Conservation (phyloP, 768 basidiomycete species). For the Chalciporus sphaerocephalus region DNA sequence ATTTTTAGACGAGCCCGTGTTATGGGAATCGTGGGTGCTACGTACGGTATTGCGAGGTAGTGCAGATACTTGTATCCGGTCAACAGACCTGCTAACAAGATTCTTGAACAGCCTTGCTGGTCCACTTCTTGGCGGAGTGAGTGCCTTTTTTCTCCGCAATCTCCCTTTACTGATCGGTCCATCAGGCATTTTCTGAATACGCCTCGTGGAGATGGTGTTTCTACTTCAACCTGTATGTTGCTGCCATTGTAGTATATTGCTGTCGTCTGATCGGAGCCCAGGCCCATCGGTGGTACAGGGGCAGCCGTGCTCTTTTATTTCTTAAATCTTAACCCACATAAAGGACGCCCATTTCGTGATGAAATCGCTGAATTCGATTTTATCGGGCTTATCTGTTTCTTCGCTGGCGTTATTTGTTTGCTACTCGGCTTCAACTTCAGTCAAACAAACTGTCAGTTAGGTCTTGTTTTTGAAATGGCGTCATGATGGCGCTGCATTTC, state of each 20-base stretch:
- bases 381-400: slow-evolving; percentile 55
- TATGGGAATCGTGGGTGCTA: slow-evolving; percentile 65
- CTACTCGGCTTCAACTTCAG: slow-evolving; percentile 70
- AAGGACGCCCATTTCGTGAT: slow-evolving; percentile 50
- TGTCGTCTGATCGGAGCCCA: slow-evolving; percentile 21
- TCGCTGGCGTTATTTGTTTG: slow-evolving; percentile 60
- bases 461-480: neutral
- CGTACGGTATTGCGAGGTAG: slow-evolving; percentile 65
- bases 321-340: slow-evolving; percentile 70
- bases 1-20: slow-evolving; percentile 67
- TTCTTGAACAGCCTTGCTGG: slow-evolving; percentile 51
- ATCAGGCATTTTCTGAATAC: slow-evolving; percentile 64
- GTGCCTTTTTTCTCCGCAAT: slow-evolving; percentile 19
- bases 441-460: slow-evolving; percentile 58
- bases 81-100: neutral
- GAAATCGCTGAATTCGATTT: slow-evolving; percentile 68
- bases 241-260: neutral
- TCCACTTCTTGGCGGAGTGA: slow-evolving; percentile 78
- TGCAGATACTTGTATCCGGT: neutral
- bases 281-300: slow-evolving; percentile 68
- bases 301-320: slow-evolving; percentile 60
- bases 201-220: slow-evolving; percentile 83
- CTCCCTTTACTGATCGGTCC: neutral
- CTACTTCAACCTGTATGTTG: slow-evolving; percentile 62
- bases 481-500: too few species aligned